Conservation (phyloP, 1,284 basidiomycete species). For the Cryptococcus hybrid region DNA sequence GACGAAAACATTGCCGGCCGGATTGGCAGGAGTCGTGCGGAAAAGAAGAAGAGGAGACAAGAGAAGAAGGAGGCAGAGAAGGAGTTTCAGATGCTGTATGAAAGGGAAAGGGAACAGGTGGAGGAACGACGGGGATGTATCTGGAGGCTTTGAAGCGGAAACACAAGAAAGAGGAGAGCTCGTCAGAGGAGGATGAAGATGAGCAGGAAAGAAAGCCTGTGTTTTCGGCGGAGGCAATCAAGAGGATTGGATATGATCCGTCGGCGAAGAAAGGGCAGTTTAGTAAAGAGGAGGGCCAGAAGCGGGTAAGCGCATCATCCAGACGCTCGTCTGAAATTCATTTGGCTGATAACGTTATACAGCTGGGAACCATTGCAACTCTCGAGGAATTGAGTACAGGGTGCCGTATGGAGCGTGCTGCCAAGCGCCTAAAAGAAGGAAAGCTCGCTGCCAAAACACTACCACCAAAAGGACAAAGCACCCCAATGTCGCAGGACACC, state of each 20-base stretch:
- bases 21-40: slow-evolving; percentile 70
- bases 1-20: slow-evolving; percentile 60
- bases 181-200: too few species aligned
- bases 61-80: slow-evolving; percentile 61
- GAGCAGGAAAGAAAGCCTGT: slow-evolving; percentile 13
- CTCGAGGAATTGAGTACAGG: slow-evolving; percentile 11
- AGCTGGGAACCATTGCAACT: slow-evolving; percentile 18
- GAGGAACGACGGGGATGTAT: too few species aligned
- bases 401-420: slow-evolving; percentile 8
- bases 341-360: not conserved
- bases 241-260: slow-evolving; percentile 48
- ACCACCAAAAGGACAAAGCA: too few species aligned
- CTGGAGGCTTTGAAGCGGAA: too few species aligned
- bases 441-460: not conserved
- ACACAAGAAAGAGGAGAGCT: too few species aligned
- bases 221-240: slow-evolving; percentile 43
- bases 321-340: too few species aligned
- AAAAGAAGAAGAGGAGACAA: slow-evolving; percentile 63
- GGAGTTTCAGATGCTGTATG: slow-evolving; percentile 60
- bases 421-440: slow-evolving; percentile 5
- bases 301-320: slow-evolving; percentile 22
- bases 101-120: slow-evolving; percentile 21
- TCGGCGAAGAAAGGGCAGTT: slow-evolving; percentile 17
- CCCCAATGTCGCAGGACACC: too few species aligned
- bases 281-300: slow-evolving; percentile 19